These are phyloP conservation scores for Quercus glauca DNA, from an alignment of 306 rosid species.

Conservation along the genomic window DNA sequence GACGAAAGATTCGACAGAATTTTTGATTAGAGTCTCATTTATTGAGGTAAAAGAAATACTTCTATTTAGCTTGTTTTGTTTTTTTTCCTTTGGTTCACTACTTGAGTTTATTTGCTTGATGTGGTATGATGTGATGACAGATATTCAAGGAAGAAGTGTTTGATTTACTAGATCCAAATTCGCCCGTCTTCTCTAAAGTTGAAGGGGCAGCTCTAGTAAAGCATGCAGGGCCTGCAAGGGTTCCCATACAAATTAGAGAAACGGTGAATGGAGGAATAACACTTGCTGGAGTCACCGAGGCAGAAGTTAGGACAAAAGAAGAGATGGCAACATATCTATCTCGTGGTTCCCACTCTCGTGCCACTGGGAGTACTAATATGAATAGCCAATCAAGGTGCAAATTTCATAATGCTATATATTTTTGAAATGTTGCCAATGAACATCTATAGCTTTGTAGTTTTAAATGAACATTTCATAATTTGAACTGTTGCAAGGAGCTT, in stretches of 20 bases:
- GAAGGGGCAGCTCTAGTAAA: constrained; percentile 43
- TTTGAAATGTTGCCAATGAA: neutral
- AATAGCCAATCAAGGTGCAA: constrained; percentile 86
- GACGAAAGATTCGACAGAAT: constrained; percentile 45
- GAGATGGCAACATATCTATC: constrained; percentile 76
- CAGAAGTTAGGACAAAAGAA: constrained; percentile 72
- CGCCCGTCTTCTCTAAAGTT: constrained; percentile 35
- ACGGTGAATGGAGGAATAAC: constrained; percentile 84
- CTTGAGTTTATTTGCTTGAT: neutral
- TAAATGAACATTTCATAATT: too few relatives aligned
- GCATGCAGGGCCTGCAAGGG: constrained; percentile 49
- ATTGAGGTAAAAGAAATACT: constrained; percentile 62
- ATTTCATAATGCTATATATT: neutral
- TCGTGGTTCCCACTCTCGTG: constrained; percentile 74
- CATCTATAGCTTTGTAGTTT: too few relatives aligned
- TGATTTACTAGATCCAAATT: constrained; percentile 74
- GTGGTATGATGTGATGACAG: constrained; percentile 33
- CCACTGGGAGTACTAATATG: constrained; percentile 94
- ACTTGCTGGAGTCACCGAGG: constrained; percentile 84
- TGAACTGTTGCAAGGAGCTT: too few relatives aligned
- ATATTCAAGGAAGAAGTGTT: constrained; percentile 93
- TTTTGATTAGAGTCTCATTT: constrained; percentile 79
- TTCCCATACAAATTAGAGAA: constrained; percentile 89
- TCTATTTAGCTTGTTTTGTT: neutral
- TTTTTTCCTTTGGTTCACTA: neutral